Conservation (phyloP, 495 filamentous ascomycete genomes). For the Daldinia concentrica region DNA sequence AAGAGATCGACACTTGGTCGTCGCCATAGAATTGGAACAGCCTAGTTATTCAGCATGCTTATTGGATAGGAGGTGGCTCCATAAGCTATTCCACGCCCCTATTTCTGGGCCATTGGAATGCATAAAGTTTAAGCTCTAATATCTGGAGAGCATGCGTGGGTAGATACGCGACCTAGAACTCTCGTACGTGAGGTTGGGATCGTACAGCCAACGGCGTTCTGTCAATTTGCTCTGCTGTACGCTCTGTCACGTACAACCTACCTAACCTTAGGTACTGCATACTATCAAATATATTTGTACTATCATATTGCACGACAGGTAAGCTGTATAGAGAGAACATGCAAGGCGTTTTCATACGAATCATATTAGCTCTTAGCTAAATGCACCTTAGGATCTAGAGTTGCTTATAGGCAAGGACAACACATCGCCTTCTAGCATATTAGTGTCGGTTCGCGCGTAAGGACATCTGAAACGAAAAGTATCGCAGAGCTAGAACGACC, state of each 20-base stretch:
- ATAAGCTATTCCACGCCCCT: slow-evolving; percentile 8
- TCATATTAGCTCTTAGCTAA: background rate
- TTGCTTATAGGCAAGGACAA: background rate
- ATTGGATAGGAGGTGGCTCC: slow-evolving; percentile 23
- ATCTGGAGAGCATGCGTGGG: slow-evolving; percentile 21
- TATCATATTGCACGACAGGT: background rate
- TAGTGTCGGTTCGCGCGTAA: background rate
- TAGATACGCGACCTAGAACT: slow-evolving; percentile 20
- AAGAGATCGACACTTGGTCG: slow-evolving; percentile 32
- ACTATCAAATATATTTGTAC: slow-evolving; percentile 4
- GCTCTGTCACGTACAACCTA: slow-evolving; percentile 34
- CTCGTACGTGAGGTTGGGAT: slow-evolving; percentile 30
- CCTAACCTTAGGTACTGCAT: too few species aligned
- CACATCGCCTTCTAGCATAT: background rate
- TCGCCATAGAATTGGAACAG: slow-evolving; percentile 24
- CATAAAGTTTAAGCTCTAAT: slow-evolving; percentile 16
- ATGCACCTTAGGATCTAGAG: background rate
- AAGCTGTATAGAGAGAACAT: slow-evolving; percentile 14
- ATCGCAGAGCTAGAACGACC: background rate
- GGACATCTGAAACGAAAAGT: background rate
- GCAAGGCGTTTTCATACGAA: slow-evolving; percentile 2
- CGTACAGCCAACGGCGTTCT: slow-evolving; percentile 32
- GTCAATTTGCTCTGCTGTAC: slow-evolving; percentile 35
- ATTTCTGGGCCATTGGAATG: slow-evolving; percentile 26
- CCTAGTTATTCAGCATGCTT: background rate